Percentiles rank a stretch among this genome's conserved stretches.
These are phyloP conservation scores for Blastomyces emzantsi DNA, from an alignment of 2,329 filamentous ascomycete genomes.

Conservation along the genomic window DNA sequence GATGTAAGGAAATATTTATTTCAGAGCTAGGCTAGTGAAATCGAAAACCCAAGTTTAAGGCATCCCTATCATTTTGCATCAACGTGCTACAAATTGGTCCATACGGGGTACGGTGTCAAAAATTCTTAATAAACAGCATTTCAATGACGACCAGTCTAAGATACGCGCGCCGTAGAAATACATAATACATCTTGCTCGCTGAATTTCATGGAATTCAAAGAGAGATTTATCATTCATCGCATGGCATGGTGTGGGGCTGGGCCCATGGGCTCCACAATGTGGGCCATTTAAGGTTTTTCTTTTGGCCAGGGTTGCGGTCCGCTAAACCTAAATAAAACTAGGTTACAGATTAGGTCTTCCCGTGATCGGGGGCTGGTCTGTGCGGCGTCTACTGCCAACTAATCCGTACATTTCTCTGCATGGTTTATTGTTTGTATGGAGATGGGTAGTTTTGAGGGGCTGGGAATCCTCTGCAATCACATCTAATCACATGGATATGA, in stretches of 20 bases:
- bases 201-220: not conserved
- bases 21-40: too few species aligned
- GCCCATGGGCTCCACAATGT: not conserved
- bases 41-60: too few species aligned
- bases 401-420: not conserved
- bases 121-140: not conserved
- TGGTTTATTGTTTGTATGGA: not conserved
- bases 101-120: too few species aligned
- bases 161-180: not conserved
- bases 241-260: too few species aligned
- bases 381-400: not conserved
- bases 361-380: not conserved
- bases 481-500: not conserved
- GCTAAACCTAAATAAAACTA: not conserved
- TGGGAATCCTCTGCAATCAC: not conserved
- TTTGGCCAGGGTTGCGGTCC: not conserved
- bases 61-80: too few species aligned
- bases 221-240: too few species aligned
- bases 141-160: not conserved
- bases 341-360: slow-evolving; percentile 5
- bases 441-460: not conserved
- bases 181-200: not conserved
- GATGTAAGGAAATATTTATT: slow-evolving; percentile 1
- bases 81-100: too few species aligned
- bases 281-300: not conserved